These are phyloP conservation scores for Arabidopsis lyrata DNA, from an alignment of 441 rosid species.

Conservation along the genomic window DNA sequence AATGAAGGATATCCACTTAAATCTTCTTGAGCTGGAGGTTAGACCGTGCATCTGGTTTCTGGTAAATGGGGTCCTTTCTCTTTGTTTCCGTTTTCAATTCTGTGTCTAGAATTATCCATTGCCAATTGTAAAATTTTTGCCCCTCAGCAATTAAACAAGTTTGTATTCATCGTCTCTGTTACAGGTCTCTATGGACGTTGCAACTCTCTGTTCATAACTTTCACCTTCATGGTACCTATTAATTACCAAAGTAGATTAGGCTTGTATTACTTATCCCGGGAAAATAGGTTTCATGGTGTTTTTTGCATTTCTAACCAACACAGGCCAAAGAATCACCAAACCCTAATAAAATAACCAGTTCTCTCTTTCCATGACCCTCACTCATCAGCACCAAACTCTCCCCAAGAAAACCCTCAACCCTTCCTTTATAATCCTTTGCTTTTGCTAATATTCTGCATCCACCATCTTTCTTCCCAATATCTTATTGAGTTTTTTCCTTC, in stretches of 20 bases:
- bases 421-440: slow-evolving; percentile 53
- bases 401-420: slow-evolving; percentile 51
- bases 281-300: slow-evolving; percentile 41
- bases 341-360: slow-evolving; percentile 40
- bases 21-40: slow-evolving; percentile 4
- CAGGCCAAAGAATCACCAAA: slow-evolving; percentile 56
- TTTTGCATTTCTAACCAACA: slow-evolving; percentile 48
- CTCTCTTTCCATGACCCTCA: slow-evolving; percentile 55
- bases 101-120: slow-evolving; percentile 12
- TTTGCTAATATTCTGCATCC: slow-evolving; percentile 37
- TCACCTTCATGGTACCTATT: slow-evolving; percentile 35
- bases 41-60: slow-evolving; percentile 22
- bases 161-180: slow-evolving; percentile 19
- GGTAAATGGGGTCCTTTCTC: slow-evolving; percentile 19
- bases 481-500: slow-evolving; percentile 30
- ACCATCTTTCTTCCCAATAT: slow-evolving; percentile 26
- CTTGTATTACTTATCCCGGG: slow-evolving; percentile 11
- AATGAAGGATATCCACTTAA: slow-evolving; percentile 25
- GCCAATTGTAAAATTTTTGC: background rate
- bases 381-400: slow-evolving; percentile 63
- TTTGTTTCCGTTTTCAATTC: background rate
- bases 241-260: slow-evolving; percentile 18
- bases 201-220: slow-evolving; percentile 27
- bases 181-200: slow-evolving; percentile 25
- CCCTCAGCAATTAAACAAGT: slow-evolving; percentile 21